A percentile compares a stretch with the other conserved stretches of the same genome.
Evolutionary conservation across 2,329 filamentous ascomycete species (phyloP).

Genomic region (Aspergillus flavus): DNA sequence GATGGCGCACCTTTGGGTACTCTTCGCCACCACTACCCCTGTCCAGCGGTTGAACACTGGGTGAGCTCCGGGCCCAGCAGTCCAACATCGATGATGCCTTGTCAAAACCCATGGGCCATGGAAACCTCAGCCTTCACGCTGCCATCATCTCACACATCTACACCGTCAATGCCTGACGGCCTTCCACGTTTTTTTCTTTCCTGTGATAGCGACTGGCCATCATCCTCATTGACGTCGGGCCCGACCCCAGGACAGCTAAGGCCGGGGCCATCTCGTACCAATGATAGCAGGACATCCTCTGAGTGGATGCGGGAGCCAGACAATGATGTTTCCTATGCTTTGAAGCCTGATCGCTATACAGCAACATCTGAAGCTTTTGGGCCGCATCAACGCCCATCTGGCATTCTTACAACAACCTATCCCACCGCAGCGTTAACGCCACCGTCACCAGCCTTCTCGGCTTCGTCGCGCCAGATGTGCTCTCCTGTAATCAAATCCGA

Average conservation of each 20-base stretch:
- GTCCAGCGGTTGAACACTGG: slow-evolving; percentile 24
- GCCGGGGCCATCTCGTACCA: slow-evolving; percentile 12
- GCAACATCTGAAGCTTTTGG: slow-evolving; percentile 11
- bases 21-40: slow-evolving; percentile 21
- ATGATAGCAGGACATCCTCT: slow-evolving; percentile 10
- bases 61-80: slow-evolving; percentile 25
- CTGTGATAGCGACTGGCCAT: slow-evolving; percentile 14
- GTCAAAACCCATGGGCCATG: slow-evolving; percentile 19
- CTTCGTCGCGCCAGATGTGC: slow-evolving; percentile 24
- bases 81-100: slow-evolving; percentile 20
- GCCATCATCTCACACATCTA: slow-evolving; percentile 15
- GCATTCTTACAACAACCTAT: not conserved
- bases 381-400: slow-evolving; percentile 11
- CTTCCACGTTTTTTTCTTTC: slow-evolving; percentile 16
- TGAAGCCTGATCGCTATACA: slow-evolving; percentile 11
- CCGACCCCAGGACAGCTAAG: slow-evolving; percentile 18
- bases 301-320: slow-evolving; percentile 19
- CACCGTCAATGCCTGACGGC: slow-evolving; percentile 10
- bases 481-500: slow-evolving; percentile 11
- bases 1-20: slow-evolving; percentile 18
- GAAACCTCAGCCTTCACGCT: slow-evolving; percentile 17
- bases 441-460: slow-evolving; percentile 26
- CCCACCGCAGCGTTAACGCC: slow-evolving; percentile 15
- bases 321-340: slow-evolving; percentile 5
- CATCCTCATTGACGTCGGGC: slow-evolving; percentile 16